A percentile compares a stretch with the other conserved stretches of the same genome.
These are phyloP conservation scores for Casuarina cunninghamiana DNA, from an alignment of 306 rosid species.

Conservation along the genomic window DNA sequence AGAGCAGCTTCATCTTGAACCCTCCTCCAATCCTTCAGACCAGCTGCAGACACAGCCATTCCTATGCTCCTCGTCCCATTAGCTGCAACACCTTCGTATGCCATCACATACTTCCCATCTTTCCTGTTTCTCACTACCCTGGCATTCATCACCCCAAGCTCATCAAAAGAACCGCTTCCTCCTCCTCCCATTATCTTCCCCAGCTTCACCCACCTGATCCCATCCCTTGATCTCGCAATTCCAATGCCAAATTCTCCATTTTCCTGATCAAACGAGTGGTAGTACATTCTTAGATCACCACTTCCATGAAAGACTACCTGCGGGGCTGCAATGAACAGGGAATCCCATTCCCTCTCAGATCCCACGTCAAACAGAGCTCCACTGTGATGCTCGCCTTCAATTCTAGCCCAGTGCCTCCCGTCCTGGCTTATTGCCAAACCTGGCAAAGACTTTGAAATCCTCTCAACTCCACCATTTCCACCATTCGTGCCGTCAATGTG, in stretches of 20 bases:
- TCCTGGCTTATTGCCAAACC: slow-evolving; percentile 86
- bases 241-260: slow-evolving; percentile 58
- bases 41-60: slow-evolving; percentile 64
- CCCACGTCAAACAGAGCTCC: slow-evolving; percentile 84
- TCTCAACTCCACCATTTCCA: slow-evolving; percentile 19
- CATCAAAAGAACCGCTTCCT: slow-evolving; percentile 52
- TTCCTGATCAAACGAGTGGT: slow-evolving; percentile 65
- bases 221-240: slow-evolving; percentile 87
- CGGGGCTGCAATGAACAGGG: slow-evolving; percentile 59
- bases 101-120: slow-evolving; percentile 71
- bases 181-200: slow-evolving; percentile 74
- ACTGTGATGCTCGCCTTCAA: slow-evolving; percentile 84
- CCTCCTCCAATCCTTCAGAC: slow-evolving; percentile 66
- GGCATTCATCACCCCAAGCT: slow-evolving; percentile 57
- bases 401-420: slow-evolving; percentile 88
- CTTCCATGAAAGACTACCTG: slow-evolving; percentile 64
- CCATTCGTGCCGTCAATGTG: slow-evolving; percentile 10
- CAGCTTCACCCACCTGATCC: slow-evolving; percentile 70
- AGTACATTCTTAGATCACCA: slow-evolving; percentile 80
- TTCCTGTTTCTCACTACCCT: slow-evolving; percentile 48
- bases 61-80: slow-evolving; percentile 71
- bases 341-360: slow-evolving; percentile 64
- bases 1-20: slow-evolving; percentile 46
- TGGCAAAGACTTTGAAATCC: slow-evolving; percentile 57
- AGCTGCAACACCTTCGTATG: slow-evolving; percentile 65